Evolutionary conservation across 805 yeast species (phyloP), one percentile per base, ranked within the genome.

Genomic region (Maudiozyma turicensis): DNA sequence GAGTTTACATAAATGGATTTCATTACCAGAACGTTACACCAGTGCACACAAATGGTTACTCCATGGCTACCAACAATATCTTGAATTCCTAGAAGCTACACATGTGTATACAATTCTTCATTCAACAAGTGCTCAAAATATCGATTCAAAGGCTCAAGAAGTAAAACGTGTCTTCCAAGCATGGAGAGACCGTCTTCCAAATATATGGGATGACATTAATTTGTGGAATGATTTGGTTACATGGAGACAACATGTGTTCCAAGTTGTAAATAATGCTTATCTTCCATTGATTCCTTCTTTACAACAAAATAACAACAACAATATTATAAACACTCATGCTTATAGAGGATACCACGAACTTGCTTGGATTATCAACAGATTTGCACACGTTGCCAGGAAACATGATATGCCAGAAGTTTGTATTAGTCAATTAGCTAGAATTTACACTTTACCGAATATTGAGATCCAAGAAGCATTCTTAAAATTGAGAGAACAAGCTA

Each of bases 241-340:
- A 0, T 93, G 99, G 99, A 77, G 99, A 57, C 98, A 93, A 67
- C 98, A 93, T 70, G 97, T 96, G 0, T 93, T 95, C 74, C 90
- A 87, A 54, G 96, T 91, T 29, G 90, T 93, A 58, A 93, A 93
- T 72, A 86, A 86, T 64, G 95, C 87, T 1, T 93, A 93, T 66
- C 77, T 90, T 75, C 98, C 98, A 8, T 75, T 95, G 60, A 84
- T 90, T 52, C 95, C 96, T 1, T 80, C 87, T 2, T 63, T 87
- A 35, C 96, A 87, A 58, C 88, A 84, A 51, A 72, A 75, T 1
- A 78, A 81, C 42, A 82, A 82, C 14, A 76, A 70, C 55, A 81
- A 82, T 44, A 82, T 81, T 57, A 86, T 86, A 32, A 87, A 88
- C 63, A 89, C 97, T 1, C 90, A 89, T 61, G 98, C 96, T 1